A percentile compares a stretch with the other conserved stretches of the same genome.
phyloP scores from a whole-genome alignment of 2,329 filamentous ascomycete species.

The Didymella lethalis region DNA sequence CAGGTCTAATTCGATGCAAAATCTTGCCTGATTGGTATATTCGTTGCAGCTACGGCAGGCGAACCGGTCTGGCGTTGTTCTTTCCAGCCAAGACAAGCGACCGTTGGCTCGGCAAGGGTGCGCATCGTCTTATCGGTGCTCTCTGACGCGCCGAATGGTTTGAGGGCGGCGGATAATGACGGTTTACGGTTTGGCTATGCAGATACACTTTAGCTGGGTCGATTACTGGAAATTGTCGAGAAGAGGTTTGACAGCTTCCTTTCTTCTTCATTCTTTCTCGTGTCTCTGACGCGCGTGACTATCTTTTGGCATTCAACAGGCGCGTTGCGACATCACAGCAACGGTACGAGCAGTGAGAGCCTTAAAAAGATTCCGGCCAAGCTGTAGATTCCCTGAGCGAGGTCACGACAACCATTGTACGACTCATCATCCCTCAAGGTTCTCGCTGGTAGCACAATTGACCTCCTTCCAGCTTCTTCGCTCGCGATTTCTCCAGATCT shows the following conservation, averaged over 20 bases:
- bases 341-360: slow-evolving; percentile 13
- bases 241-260: slow-evolving; percentile 4
- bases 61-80: slow-evolving; percentile 8
- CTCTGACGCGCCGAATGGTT: slow-evolving; percentile 18
- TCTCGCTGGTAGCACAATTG: slow-evolving; percentile 1
- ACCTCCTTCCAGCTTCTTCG: slow-evolving; percentile 9
- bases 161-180: slow-evolving; percentile 19
- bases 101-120: slow-evolving; percentile 22
- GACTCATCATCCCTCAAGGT: not conserved
- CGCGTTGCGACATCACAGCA: slow-evolving; percentile 3
- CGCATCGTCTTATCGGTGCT: slow-evolving; percentile 18
- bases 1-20: slow-evolving; percentile 14
- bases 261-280: slow-evolving; percentile 9
- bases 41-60: slow-evolving; percentile 17
- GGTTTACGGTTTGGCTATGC: slow-evolving; percentile 19
- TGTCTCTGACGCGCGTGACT: slow-evolving; percentile 9
- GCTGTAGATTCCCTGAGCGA: slow-evolving; percentile 9
- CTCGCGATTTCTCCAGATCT: slow-evolving; percentile 16
- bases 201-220: slow-evolving; percentile 20
- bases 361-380: not conserved
- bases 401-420: slow-evolving; percentile 6
- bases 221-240: slow-evolving; percentile 16
- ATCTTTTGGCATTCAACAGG: not conserved
- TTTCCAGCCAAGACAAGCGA: slow-evolving; percentile 6
- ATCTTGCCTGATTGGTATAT: slow-evolving; percentile 21